phyloP scores from a whole-genome alignment of 768 basidiomycete species.

The Panaeolus cyanescens region DNA sequence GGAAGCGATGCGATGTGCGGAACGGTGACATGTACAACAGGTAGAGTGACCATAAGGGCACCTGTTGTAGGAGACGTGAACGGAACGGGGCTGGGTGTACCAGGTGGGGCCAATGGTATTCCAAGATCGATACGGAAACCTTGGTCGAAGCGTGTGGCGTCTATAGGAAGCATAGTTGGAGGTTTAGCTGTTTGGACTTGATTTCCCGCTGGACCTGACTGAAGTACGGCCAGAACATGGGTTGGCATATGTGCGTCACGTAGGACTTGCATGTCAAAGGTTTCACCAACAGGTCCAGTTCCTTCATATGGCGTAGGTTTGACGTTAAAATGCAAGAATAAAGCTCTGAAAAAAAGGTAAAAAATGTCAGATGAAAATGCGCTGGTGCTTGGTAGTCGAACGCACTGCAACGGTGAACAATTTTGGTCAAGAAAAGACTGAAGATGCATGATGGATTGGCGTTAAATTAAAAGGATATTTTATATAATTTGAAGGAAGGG shows the following conservation, averaged over 20 bases:
- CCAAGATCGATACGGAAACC: constrained; percentile 36
- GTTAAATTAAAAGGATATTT: not conserved
- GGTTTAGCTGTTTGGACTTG: constrained; percentile 17
- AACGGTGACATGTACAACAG: constrained; percentile 49
- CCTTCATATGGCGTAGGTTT: constrained; percentile 17
- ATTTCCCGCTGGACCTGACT: constrained; percentile 17
- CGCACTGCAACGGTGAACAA: not conserved
- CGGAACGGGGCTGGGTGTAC: constrained; percentile 34
- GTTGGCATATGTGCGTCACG: constrained; percentile 53
- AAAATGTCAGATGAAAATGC: not conserved
- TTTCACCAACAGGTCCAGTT: constrained; percentile 35
- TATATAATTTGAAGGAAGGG: not conserved
- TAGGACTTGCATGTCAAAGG: constrained; percentile 49
- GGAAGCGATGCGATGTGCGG: constrained; percentile 59
- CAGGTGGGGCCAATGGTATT: constrained; percentile 33
- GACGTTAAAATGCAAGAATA: constrained; percentile 48
- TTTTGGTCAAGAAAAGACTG: not conserved
- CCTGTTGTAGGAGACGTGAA: constrained; percentile 19
- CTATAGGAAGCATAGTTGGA: constrained; percentile 55
- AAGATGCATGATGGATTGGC: not conserved
- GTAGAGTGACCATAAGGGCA: constrained; percentile 45
- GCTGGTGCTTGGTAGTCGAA: not conserved
- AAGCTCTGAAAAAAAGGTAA: constrained; percentile 29
- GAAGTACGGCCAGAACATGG: constrained; percentile 54
- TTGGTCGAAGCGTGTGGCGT: constrained; percentile 44